These are phyloP conservation scores for Cryphonectria radicalis DNA, from an alignment of 2,329 filamentous ascomycete species.

Conservation along the genomic window DNA sequence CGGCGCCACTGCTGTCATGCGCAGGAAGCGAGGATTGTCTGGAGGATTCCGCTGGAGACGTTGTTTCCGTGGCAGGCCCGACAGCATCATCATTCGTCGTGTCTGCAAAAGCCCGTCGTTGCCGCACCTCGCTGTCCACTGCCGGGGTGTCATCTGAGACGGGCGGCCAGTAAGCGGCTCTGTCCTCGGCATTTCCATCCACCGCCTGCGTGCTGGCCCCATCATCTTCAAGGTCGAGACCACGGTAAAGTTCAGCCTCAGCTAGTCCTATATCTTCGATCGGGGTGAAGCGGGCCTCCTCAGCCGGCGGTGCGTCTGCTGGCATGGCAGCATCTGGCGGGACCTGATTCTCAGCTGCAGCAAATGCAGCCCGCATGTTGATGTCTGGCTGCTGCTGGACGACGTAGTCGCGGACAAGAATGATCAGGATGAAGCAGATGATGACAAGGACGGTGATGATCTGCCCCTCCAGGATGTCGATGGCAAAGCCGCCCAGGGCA, in stretches of 20 bases:
- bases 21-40: not conserved
- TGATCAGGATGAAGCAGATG: slow-evolving; percentile 93
- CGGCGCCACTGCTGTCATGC: not conserved
- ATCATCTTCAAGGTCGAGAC: slow-evolving; percentile 22
- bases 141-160: not conserved
- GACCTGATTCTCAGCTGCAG: slow-evolving; percentile 37
- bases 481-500: slow-evolving; percentile 36
- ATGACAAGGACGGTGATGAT: slow-evolving; percentile 92
- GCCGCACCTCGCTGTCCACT: not conserved
- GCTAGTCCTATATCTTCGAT: slow-evolving; percentile 13
- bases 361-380: slow-evolving; percentile 74
- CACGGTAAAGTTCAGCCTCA: slow-evolving; percentile 19
- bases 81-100: not conserved
- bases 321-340: slow-evolving; percentile 19
- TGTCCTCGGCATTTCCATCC: slow-evolving; percentile 18
- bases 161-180: not conserved
- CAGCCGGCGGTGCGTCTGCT: slow-evolving; percentile 4
- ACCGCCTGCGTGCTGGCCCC: slow-evolving; percentile 9
- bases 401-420: slow-evolving; percentile 95
- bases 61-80: not conserved
- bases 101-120: not conserved
- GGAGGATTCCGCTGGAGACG: not conserved
- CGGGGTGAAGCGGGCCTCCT: not conserved
- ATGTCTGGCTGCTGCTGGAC: slow-evolving; percentile 96
- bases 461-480: slow-evolving; percentile 88